These are phyloP conservation scores for Calonectria naviculata DNA, from an alignment of 2,329 filamentous ascomycete species.

Conservation along the genomic window DNA sequence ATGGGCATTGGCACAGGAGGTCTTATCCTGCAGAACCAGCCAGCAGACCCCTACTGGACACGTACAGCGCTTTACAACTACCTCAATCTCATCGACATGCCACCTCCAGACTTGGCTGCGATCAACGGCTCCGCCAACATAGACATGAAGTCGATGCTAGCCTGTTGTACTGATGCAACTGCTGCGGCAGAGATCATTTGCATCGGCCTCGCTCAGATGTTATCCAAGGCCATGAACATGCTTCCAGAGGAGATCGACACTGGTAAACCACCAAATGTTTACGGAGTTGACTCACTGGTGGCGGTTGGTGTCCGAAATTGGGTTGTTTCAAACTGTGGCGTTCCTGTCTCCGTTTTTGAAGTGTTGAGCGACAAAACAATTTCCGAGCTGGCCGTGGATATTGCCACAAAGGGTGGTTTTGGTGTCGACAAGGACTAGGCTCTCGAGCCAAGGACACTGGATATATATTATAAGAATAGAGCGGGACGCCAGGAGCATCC, in stretches of 20 bases:
- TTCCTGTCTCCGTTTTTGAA: slow-evolving; percentile 60
- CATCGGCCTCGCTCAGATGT: slow-evolving; percentile 51
- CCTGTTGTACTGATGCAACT: slow-evolving; percentile 38
- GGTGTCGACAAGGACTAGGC: slow-evolving; percentile 30
- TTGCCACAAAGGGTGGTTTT: slow-evolving; percentile 48
- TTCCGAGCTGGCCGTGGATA: slow-evolving; percentile 47
- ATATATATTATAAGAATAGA: background rate
- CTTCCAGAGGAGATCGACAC: slow-evolving; percentile 57
- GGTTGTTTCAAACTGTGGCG: slow-evolving; percentile 57
- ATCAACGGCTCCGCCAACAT: slow-evolving; percentile 25
- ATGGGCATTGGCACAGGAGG: slow-evolving; percentile 66
- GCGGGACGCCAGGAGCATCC: background rate
- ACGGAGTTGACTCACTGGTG: slow-evolving; percentile 64
- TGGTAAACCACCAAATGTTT: slow-evolving; percentile 53
- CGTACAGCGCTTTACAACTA: slow-evolving; percentile 60
- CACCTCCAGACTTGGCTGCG: slow-evolving; percentile 40
- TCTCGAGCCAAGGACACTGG: background rate
- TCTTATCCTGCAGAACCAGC: slow-evolving; percentile 61
- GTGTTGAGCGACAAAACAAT: slow-evolving; percentile 57
- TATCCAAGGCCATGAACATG: slow-evolving; percentile 59
- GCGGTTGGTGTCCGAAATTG: slow-evolving; percentile 65
- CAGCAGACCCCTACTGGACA: slow-evolving; percentile 65
- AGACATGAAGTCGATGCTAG: slow-evolving; percentile 48
- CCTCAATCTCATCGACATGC: slow-evolving; percentile 61
- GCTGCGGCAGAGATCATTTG: slow-evolving; percentile 49